Percentiles rank a stretch among this genome's conserved stretches.
These are phyloP conservation scores for Gaertneriomyces sp. DNA, from an alignment of 192 early-diverging fungal genomes.

Conservation along the genomic window DNA sequence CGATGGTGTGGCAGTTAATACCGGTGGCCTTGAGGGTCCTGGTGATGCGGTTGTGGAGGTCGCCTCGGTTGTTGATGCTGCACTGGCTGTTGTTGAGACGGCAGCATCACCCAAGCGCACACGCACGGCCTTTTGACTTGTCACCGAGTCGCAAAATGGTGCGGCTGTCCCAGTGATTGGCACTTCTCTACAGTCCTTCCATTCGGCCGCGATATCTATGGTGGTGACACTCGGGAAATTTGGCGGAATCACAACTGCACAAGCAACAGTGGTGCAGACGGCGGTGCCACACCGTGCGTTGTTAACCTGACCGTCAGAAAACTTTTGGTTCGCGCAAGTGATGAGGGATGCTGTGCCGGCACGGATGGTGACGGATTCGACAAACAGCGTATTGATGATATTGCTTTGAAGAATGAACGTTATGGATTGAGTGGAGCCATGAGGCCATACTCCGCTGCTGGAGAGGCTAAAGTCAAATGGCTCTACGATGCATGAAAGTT, in stretches of 20 bases:
- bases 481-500: not conserved
- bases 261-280: constrained; percentile 1
- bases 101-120: no score
- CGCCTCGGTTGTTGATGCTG: no score
- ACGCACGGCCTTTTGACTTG: no score
- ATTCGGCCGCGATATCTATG: not conserved
- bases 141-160: no score
- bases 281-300: not conserved
- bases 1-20: no score
- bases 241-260: not conserved
- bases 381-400: constrained; percentile 8
- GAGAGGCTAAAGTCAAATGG: constrained; percentile 4
- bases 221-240: constrained; percentile 5
- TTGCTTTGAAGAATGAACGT: not conserved
- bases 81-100: no score
- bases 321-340: not conserved
- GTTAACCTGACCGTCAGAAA: not conserved
- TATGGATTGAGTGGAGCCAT: constrained; percentile 4
- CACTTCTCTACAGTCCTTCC: constrained; percentile 11
- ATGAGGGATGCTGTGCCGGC: not conserved
- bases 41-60: no score
- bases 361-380: constrained; percentile 5
- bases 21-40: no score
- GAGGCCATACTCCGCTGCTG: constrained; percentile 6
- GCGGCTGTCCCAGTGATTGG: not conserved